Percentiles rank a stretch among this genome's conserved stretches.
Conservation (phyloP, 2,329 filamentous ascomycete species). For the Hypoxylon sp. region DNA sequence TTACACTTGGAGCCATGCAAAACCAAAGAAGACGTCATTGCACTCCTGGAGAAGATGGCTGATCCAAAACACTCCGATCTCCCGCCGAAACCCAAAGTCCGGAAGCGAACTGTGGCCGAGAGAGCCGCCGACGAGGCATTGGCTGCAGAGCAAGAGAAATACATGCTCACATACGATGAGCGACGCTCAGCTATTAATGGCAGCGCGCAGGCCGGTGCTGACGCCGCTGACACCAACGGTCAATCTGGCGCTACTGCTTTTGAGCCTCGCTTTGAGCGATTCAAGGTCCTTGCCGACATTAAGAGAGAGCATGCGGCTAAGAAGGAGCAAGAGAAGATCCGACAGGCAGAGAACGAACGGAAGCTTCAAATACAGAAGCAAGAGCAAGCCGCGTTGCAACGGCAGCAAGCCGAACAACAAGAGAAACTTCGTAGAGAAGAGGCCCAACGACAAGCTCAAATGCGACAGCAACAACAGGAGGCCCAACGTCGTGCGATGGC, state of each 20-base stretch:
- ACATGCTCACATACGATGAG: conserved; percentile 94
- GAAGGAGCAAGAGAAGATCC: conserved; percentile 80
- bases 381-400: conserved; percentile 60
- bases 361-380: conserved; percentile 64
- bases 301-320: conserved; percentile 82
- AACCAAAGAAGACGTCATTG: conserved; percentile 76
- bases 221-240: conserved; percentile 78
- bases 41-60: conserved; percentile 77
- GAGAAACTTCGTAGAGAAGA: conserved; percentile 50
- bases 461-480: conserved; percentile 54
- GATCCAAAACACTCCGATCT: conserved; percentile 83
- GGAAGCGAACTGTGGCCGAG: conserved; percentile 95
- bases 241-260: conserved; percentile 80
- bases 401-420: conserved; percentile 56
- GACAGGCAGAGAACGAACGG: conserved; percentile 72
- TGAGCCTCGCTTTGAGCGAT: conserved; percentile 88
- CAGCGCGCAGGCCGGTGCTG: conserved; percentile 69
- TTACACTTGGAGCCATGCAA: conserved; percentile 84
- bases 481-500: conserved; percentile 51
- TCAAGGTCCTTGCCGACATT: conserved; percentile 91
- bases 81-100: conserved; percentile 86
- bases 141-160: conserved; percentile 89
- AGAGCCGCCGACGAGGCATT: conserved; percentile 94
- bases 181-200: conserved; percentile 75
- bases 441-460: conserved; percentile 61